Conservation (phyloP, 345 rosid genomes). For the Pistacia atlantica region DNA sequence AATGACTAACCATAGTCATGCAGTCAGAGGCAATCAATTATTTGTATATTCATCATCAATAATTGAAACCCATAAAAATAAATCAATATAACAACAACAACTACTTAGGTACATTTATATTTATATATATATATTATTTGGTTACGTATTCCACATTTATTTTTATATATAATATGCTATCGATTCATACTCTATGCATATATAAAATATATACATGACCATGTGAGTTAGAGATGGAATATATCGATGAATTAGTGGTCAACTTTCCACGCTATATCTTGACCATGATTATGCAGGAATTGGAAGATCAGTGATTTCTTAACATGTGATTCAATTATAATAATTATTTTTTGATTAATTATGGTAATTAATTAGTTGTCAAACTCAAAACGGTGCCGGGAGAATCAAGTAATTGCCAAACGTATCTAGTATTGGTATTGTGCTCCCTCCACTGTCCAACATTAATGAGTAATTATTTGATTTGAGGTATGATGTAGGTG, state of each 20-base stretch:
- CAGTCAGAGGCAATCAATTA: background rate
- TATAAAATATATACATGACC: background rate
- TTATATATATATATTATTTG: background rate
- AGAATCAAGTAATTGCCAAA: too few species aligned
- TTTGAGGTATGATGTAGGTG: too few species aligned
- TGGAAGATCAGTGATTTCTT: too few species aligned
- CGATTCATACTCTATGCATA: background rate
- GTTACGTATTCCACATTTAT: background rate
- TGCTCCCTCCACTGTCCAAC: too few species aligned
- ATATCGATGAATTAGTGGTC: background rate
- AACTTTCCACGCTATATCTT: background rate
- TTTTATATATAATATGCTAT: background rate
- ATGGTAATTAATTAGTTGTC: too few species aligned
- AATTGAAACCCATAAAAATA: background rate
- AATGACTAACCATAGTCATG: conserved; percentile 1
- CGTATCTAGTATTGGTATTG: too few species aligned
- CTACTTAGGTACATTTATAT: background rate
- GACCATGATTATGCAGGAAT: background rate
- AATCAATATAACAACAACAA: background rate
- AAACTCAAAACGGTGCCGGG: too few species aligned
- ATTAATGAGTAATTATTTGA: too few species aligned
- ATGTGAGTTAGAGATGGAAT: background rate
- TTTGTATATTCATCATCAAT: background rate
- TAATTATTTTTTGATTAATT: too few species aligned
- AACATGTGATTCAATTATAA: too few species aligned